Base-by-base conservation (phyloP, 2,329 filamentous ascomycete species). In the Xylaria sp. region DNA sequence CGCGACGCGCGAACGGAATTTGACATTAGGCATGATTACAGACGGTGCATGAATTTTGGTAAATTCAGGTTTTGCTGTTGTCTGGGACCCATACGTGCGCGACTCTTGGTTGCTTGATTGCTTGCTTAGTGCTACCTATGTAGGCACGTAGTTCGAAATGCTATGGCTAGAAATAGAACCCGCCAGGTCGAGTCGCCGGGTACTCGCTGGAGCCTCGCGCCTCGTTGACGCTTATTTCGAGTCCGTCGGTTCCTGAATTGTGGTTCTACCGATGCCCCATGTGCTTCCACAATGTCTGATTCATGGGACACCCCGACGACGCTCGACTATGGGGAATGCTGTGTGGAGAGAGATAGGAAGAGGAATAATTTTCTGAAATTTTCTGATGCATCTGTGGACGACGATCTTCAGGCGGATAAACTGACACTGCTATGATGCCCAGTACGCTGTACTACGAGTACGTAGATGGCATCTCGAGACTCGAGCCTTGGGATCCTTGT, bases 251-350 rank as follows among this genome's bases (percentile, higher is more conserved):
- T 50, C 34, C 18, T 44, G 18, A 47, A 44, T 22, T 39, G 20
- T 44, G 24, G 51, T 52, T 41, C 43, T 22, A 55, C 54, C n/a
- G 47, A 51, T 18, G 40, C 43, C 44, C 49, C 50, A 44, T 45
- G 51, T 49, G 43, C 26, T 60, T 51, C 50, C 47, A 47, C 43
- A 41, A 50, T 60, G 57, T 60, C 54, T 60, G 51, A 57, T 52
- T 48, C 45, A 18, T 43, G 38, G n/a, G 26, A 50, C 24, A 26
- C 29, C 29, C 29, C 11, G 29, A 34, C 29, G 29, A 34, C 29
- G 29, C 29, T 34, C 29, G 29, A 34, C 5, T 6, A 6, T 34
- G 29, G 29, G 29, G n/a, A n/a, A n/a, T n/a, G n/a, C n/a, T n/a
- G n/a, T 26, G 29, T 34, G 29, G 29, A 34, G 29, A 34, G 29